Evolutionary conservation across 2,329 filamentous ascomycete species (phyloP).

Genomic region (Cladosporium cucumerinum): DNA sequence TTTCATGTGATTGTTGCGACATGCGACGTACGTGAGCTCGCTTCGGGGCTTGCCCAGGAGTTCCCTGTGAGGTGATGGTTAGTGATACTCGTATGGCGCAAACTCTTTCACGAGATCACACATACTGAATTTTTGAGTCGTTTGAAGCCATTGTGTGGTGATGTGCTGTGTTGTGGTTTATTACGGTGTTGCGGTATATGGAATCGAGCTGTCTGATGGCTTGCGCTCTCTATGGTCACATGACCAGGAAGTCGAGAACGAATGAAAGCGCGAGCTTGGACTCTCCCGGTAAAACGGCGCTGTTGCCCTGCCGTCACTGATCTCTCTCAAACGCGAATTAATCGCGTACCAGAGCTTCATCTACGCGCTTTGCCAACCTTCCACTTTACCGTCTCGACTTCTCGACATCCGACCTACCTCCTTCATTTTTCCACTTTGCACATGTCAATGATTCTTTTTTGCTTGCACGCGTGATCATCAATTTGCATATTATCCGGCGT

Average conservation of each 20-base stretch:
- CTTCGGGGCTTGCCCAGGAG: slow-evolving; percentile 82
- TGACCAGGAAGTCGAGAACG: not conserved
- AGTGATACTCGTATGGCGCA: slow-evolving; percentile 26
- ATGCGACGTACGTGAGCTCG: slow-evolving; percentile 76
- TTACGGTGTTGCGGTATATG: not conserved
- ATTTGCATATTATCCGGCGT: not conserved
- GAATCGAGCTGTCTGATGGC: not conserved
- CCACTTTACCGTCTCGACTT: not conserved
- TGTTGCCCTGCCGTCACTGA: not conserved
- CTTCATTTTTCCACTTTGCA: slow-evolving; percentile 1
- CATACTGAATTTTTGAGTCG: slow-evolving; percentile 46
- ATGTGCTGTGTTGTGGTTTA: not conserved
- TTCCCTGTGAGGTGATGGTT: slow-evolving; percentile 58
- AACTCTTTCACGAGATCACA: not conserved
- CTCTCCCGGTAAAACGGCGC: not conserved
- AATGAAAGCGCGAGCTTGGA: not conserved
- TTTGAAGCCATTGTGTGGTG: slow-evolving; percentile 28
- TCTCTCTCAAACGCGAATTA: not conserved
- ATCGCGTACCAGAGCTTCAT: not conserved
- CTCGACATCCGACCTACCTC: not conserved
- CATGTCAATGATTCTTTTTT: not conserved
- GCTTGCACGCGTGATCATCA: slow-evolving; percentile 2
- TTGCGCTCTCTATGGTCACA: not conserved
- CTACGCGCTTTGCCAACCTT: not conserved
- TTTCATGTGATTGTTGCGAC: slow-evolving; percentile 13